Evolutionary conservation across 2,329 filamentous ascomycete genomes (phyloP), one percentile per base, ranked within the genome.

Genomic region (Davidsoniella eucalypti): DNA sequence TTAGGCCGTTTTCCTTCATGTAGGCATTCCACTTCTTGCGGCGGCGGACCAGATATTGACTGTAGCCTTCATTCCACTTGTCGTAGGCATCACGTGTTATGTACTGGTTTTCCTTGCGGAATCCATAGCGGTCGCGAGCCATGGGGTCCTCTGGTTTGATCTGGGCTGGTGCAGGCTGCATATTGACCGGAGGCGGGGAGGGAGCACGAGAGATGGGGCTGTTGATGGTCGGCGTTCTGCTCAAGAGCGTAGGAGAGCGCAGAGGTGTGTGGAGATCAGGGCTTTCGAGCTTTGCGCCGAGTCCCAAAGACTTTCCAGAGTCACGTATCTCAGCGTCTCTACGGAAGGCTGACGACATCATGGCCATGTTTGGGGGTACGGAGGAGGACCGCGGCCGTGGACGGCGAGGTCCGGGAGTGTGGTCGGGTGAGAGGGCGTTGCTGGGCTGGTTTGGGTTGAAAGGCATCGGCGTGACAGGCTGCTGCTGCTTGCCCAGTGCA

Each of bases 41-140:
- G 54, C 90, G 75, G 29, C 84, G 75, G 1, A 76, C 75, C 38
- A 93, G 70, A 60, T 92, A 88, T 37, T 80, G 74, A 26, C 75
- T 77, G 61, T 96, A 95, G 3, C 70, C 70, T 14, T 67, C 67
- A 57, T 87, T 79, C 90, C 90, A 96, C 1, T 71, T 68, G 58
- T 95, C 85, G 61, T 93, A 94, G 60, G 88, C 75, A 52, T 82
- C 73, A 17, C 80, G 67, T 1, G 75, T 83, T 55, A 94, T 73
- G 59, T 93, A 81, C 56, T 88, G 81, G 39, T 80, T 90, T 37
- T 78, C 75, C 63, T 95, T 96, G 56, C 87, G 85, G 68, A 96
- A 96, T 3, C 90, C 90, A 59, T 95, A 94, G 14, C 85, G 76
- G 62, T 95, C 88, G 49, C 87, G 78, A 16, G 64, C 61, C 12